These are phyloP conservation scores for Starmera caribaea DNA, from an alignment of 805 yeast genomes.

Conservation along the genomic window DNA sequence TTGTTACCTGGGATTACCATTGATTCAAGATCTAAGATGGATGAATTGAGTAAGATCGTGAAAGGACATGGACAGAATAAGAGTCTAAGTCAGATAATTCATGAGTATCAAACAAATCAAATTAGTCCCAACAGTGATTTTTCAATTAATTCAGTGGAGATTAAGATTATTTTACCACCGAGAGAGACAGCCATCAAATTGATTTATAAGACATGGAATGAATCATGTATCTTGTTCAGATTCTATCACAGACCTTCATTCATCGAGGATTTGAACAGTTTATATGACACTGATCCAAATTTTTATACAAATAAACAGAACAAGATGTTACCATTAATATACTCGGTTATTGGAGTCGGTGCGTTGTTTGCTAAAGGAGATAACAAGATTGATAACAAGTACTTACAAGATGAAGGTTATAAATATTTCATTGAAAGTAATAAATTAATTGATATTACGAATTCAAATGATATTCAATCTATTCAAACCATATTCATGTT, in stretches of 20 bases:
- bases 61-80: neutral
- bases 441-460: conserved; percentile 70
- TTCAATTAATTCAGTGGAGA: conserved; percentile 35
- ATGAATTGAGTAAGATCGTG: neutral
- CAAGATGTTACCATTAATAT: conserved; percentile 68
- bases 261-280: conserved; percentile 59
- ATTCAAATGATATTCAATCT: conserved; percentile 69
- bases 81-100: conserved; percentile 1
- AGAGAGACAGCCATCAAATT: conserved; percentile 62
- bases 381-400: conserved; percentile 17
- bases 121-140: conserved; percentile 26
- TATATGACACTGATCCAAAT: conserved; percentile 66
- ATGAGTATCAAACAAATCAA: conserved; percentile 8
- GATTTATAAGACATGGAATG: conserved; percentile 71
- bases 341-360: conserved; percentile 85
- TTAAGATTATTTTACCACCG: conserved; percentile 64
- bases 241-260: conserved; percentile 83
- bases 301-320: conserved; percentile 66
- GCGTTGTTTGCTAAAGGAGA: conserved; percentile 56
- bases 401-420: conserved; percentile 67
- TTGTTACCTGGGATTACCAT: neutral
- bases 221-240: conserved; percentile 77
- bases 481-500: conserved; percentile 84
- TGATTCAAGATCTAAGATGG: neutral
- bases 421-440: conserved; percentile 75